phyloP scores from a whole-genome alignment of 352 stramenopile species.

The Thraustotheca clavata region DNA sequence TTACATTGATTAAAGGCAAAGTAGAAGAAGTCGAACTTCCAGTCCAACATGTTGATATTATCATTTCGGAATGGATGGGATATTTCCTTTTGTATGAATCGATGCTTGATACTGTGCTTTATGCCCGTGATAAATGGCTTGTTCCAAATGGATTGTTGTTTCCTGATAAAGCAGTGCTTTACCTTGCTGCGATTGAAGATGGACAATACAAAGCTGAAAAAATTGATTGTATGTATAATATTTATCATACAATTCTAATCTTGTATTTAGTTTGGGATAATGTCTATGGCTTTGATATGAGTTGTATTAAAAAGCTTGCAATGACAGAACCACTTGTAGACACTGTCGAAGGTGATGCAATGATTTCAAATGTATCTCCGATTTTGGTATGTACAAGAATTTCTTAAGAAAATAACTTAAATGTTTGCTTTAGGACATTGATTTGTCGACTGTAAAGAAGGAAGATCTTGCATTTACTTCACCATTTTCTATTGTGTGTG shows the following conservation, averaged over 20 bases:
- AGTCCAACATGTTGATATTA: slow-evolving; percentile 93
- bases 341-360: slow-evolving; percentile 88
- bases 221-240: slow-evolving; percentile 66
- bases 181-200: slow-evolving; percentile 95
- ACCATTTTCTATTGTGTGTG: slow-evolving; percentile 84
- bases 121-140: slow-evolving; percentile 94
- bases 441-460: slow-evolving; percentile 88
- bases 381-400: slow-evolving; percentile 52
- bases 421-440: slow-evolving; percentile 50
- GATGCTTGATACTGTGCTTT: slow-evolving; percentile 96
- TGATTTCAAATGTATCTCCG: slow-evolving; percentile 87
- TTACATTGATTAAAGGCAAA: slow-evolving; percentile 94
- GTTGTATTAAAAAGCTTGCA: slow-evolving; percentile 94
- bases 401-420: slow-evolving; percentile 21
- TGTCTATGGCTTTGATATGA: slow-evolving; percentile 99
- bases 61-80: slow-evolving; percentile 99
- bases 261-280: slow-evolving; percentile 90
- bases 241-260: slow-evolving; percentile 7
- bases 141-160: slow-evolving; percentile 91
- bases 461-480: slow-evolving; percentile 91
- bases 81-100: slow-evolving; percentile 97
- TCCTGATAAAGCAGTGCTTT: slow-evolving; percentile 94
- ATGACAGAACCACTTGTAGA: slow-evolving; percentile 97
- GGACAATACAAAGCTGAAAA: slow-evolving; percentile 91
- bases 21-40: slow-evolving; percentile 89